These are phyloP conservation scores for Mycena indigotica DNA, from an alignment of 768 basidiomycete species.

Conservation along the genomic window DNA sequence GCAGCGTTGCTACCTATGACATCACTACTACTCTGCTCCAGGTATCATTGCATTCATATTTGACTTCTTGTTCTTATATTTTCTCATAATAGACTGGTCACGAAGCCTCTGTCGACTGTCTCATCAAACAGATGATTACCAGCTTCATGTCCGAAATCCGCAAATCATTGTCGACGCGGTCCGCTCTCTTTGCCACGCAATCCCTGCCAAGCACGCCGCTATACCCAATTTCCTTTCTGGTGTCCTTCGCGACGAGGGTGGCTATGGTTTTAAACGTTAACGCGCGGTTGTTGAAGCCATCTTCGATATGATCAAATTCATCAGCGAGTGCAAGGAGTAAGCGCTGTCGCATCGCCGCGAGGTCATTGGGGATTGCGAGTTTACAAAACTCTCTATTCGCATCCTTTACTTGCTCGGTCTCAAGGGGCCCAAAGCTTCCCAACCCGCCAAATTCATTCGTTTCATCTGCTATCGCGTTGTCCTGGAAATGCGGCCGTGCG, in stretches of 20 bases:
- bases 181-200: constrained; percentile 96
- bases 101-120: constrained; percentile 96
- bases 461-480: constrained; percentile 99
- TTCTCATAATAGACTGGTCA: constrained; percentile 77
- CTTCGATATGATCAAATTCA: constrained; percentile 99
- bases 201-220: constrained; percentile 92
- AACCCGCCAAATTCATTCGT: constrained; percentile 97
- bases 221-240: constrained; percentile 98
- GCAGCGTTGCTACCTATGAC: constrained; percentile 96
- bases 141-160: constrained; percentile 99
- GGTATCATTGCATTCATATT: constrained; percentile 42
- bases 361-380: constrained; percentile 99
- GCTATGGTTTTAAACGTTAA: constrained; percentile 88
- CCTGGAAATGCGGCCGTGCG: constrained; percentile 96
- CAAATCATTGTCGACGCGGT: constrained; percentile 99
- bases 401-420: constrained; percentile 93
- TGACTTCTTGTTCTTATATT: constrained; percentile 13
- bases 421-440: constrained; percentile 94
- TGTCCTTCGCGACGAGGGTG: constrained; percentile 95
- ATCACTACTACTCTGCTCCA: constrained; percentile 98
- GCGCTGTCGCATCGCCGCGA: constrained; percentile 98
- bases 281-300: constrained; percentile 98
- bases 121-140: constrained; percentile 95
- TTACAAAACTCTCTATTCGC: constrained; percentile 96
- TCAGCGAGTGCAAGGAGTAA: constrained; percentile 93